Conservation (phyloP, 176 grass and related monocot species). For the Cenchrus fungigraminus region DNA sequence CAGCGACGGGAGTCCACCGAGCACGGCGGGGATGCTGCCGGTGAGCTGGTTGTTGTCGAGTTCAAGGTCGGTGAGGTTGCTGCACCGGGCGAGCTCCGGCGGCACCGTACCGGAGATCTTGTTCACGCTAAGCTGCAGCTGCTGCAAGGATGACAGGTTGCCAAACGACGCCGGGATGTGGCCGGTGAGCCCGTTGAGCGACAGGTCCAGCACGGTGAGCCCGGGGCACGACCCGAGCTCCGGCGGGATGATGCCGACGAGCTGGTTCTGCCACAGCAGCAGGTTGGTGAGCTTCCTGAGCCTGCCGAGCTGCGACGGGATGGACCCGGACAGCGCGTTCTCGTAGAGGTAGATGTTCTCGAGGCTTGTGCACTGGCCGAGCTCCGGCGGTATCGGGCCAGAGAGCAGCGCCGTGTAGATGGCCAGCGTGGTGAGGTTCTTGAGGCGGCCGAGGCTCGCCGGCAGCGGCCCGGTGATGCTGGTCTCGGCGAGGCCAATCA, state of each 20-base stretch:
- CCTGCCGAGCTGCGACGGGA: conserved; percentile 69
- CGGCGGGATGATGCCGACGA: conserved; percentile 76
- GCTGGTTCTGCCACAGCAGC: conserved; percentile 78
- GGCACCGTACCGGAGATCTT: conserved; percentile 70
- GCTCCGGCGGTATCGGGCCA: conserved; percentile 65
- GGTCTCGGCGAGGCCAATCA: conserved; percentile 82
- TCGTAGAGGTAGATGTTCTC: conserved; percentile 84
- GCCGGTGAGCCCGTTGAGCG: conserved; percentile 72
- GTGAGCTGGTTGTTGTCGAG: conserved; percentile 87
- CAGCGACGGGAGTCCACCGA: conserved; percentile 52
- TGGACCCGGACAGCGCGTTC: conserved; percentile 72
- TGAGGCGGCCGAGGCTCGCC: conserved; percentile 53
- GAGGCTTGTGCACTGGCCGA: conserved; percentile 56
- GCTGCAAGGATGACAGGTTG: conserved; percentile 49
- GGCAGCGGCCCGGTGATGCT: conserved; percentile 71
- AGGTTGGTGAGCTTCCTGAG: conserved; percentile 68
- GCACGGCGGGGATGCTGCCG: conserved; percentile 51
- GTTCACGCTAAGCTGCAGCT: conserved; percentile 84
- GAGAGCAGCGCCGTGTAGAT: conserved; percentile 82
- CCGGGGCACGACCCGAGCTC: conserved; percentile 58
- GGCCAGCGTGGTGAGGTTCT: conserved; percentile 71
- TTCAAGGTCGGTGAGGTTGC: conserved; percentile 81
- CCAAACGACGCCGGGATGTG: conserved; percentile 73
- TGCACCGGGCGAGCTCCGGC: conserved; percentile 60
- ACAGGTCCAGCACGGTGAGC: conserved; percentile 68